phyloP scores from a whole-genome alignment of 208 protist genomes.

The Trypanosoma theileri region DNA sequence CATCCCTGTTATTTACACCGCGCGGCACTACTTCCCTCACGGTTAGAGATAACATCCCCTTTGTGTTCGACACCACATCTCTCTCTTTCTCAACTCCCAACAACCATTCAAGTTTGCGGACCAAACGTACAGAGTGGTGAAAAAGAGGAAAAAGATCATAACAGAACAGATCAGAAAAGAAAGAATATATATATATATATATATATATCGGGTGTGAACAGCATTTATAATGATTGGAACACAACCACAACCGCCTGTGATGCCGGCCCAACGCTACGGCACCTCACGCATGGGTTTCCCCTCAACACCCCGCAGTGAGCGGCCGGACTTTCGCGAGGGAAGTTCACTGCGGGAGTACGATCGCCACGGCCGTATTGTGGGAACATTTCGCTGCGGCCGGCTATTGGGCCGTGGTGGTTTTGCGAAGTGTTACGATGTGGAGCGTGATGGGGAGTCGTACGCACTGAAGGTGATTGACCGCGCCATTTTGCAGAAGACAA shows the following conservation, averaged over 20 bases:
- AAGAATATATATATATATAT: too few relatives aligned
- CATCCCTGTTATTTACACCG: too few relatives aligned
- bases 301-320: neutral
- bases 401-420: conserved; percentile 95
- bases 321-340: conserved; percentile 32
- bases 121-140: too few relatives aligned
- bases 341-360: conserved; percentile 26
- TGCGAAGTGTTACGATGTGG: conserved; percentile 96
- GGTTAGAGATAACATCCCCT: too few relatives aligned
- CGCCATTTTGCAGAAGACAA: conserved; percentile 87
- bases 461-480: conserved; percentile 96
- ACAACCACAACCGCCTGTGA: conserved; percentile 12
- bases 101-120: too few relatives aligned
- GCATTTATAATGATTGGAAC: conserved; percentile 11
- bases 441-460: conserved; percentile 70
- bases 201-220: neutral
- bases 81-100: too few relatives aligned
- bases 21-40: too few relatives aligned
- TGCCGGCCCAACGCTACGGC: conserved; percentile 8
- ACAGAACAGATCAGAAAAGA: neutral
- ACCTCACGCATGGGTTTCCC: neutral
- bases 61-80: too few relatives aligned
- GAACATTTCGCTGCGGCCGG: conserved; percentile 53
- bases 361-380: conserved; percentile 37
- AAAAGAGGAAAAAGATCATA: neutral